Base-by-base conservation (phyloP, 139 green algal species). In the Tetraselmis chui region DNA sequence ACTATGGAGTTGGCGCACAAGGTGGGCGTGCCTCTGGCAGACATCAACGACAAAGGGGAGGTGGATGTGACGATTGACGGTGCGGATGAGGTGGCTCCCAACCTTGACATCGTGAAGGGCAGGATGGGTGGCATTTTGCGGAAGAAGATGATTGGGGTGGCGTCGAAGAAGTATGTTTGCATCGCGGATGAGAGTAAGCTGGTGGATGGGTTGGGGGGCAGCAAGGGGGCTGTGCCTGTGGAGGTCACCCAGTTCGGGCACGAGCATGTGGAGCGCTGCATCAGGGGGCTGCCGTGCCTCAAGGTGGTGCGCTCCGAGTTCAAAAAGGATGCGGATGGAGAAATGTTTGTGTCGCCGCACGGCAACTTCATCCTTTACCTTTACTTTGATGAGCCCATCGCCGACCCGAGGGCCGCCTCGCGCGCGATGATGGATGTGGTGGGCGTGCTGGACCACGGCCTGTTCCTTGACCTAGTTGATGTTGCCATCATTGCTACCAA, bases 161-260 rank as follows among this genome's bases (percentile, higher is more conserved):
- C 93, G 1, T 94, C 93, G 11, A 85, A 90, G 59, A 96, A 95
- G 87, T 99, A 99, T 88, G 92, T 99, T 29, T 98, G 97, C 90
- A 99, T 99, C 78, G 97, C 99, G 11, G 97, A 99, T 82, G 97
- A 99, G 78, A 94, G 94, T 77, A 99, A 99, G 92, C 86, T 98
- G 84, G 93, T 98, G 30, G 30, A 83, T 0, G 94, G 93, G 23
- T 89, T 98, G 76, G 95, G 95, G 11, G 95, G 94, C 85, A 93
- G 87, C 91, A 95, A 97, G 90, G 90, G 86, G 59, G 94, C 97
- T 23, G 98, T 99, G 94, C 97, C 97, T 23, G 93, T 99, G 27
- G 97, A 99, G 88, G 96, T 99, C 81, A 93, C 97, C 45, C 97
- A 99, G 91, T 99, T 99, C 89, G 99, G 97, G 92, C 94, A 95